phyloP scores from a whole-genome alignment of 495 filamentous ascomycete genomes.

The Hypoxylon intermedium region DNA sequence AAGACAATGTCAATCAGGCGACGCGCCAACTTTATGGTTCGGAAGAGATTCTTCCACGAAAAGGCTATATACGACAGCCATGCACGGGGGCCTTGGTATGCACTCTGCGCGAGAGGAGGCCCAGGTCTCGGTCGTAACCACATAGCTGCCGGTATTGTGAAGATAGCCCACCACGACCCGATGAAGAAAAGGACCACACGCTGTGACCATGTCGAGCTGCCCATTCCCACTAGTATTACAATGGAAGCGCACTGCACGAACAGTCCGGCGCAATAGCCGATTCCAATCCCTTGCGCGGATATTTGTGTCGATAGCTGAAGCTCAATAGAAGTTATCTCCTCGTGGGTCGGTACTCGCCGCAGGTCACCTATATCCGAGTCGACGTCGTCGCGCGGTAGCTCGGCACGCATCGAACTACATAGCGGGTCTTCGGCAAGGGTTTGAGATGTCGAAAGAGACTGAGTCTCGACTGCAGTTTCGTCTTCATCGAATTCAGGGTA shows the following conservation, averaged over 20 bases:
- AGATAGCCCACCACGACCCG: slow-evolving; percentile 93
- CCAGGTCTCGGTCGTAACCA: slow-evolving; percentile 93
- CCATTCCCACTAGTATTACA: slow-evolving; percentile 68
- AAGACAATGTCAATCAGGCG: slow-evolving; percentile 83
- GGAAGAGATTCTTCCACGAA: slow-evolving; percentile 84
- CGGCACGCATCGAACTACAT: slow-evolving; percentile 54
- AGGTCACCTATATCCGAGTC: slow-evolving; percentile 45
- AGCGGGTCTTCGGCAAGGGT: slow-evolving; percentile 36
- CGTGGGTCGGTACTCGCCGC: slow-evolving; percentile 44
- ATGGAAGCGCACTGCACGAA: slow-evolving; percentile 81
- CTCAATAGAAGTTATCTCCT: slow-evolving; percentile 66
- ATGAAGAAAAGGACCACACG: slow-evolving; percentile 85
- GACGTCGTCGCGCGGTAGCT: slow-evolving; percentile 42
- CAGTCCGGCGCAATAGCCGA: slow-evolving; percentile 85
- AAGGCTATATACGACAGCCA: slow-evolving; percentile 71
- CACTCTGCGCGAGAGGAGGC: slow-evolving; percentile 67
- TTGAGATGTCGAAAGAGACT: slow-evolving; percentile 35
- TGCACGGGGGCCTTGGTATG: slow-evolving; percentile 35
- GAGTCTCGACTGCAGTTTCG: slow-evolving; percentile 20
- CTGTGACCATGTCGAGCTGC: slow-evolving; percentile 78
- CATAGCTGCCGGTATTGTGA: slow-evolving; percentile 86
- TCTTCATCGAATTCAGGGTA: slow-evolving; percentile 41
- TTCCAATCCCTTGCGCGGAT: slow-evolving; percentile 87
- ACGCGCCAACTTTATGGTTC: slow-evolving; percentile 78
- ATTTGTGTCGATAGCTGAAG: slow-evolving; percentile 82